Base-by-base conservation (phyloP, 306 rosid species). In the Glycyrrhiza uralensis region DNA sequence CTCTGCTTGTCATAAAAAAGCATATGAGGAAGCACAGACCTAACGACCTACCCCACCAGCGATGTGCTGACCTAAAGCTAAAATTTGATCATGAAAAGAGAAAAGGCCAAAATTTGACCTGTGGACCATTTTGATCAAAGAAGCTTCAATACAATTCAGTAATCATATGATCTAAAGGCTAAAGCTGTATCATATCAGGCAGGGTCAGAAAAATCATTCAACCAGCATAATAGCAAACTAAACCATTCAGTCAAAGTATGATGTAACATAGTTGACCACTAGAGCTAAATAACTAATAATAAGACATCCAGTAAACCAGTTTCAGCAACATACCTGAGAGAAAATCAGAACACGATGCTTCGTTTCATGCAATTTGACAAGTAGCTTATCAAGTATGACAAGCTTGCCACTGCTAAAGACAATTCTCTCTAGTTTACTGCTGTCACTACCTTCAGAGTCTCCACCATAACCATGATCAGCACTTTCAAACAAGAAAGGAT, bases 391-490 rank as follows among this genome's bases (percentile, higher is more conserved):
- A 4, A 95, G 99, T 82, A 95, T 92, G 71, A 89, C 96, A 44
- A 95, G 85, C 87, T 95, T 95, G 62, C 99, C 99, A 29, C 99
- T 95, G 90, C 99, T 95, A 76, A 90, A 88, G 82, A 95, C 85
- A 61, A 85, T 88, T 83, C 96, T 90, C 83, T 95, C 99, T 60
- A 92, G 76, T 77, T 95, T 91, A 83, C 88, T 89, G 81, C 85
- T 89, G 75, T 91, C 96, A 78, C 80, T 75, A 58, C 79, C 81
- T 59, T 79, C 87, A 0, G 89, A 85, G 82, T 89, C 87, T 72
- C 97, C 97, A 56, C 99, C 99, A 85, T 95, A 95, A 79, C 99
- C 99, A 88, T 95, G 96, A 84, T 95, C 99, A 50, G 99, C 99
- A 82, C 99, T 95, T 84, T 95, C 97, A 78, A 95, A 95, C 66